A percentile compares a stretch with the other conserved stretches of the same genome.
phyloP scores from a whole-genome alignment of 768 basidiomycete genomes.

The Mycena metata region DNA sequence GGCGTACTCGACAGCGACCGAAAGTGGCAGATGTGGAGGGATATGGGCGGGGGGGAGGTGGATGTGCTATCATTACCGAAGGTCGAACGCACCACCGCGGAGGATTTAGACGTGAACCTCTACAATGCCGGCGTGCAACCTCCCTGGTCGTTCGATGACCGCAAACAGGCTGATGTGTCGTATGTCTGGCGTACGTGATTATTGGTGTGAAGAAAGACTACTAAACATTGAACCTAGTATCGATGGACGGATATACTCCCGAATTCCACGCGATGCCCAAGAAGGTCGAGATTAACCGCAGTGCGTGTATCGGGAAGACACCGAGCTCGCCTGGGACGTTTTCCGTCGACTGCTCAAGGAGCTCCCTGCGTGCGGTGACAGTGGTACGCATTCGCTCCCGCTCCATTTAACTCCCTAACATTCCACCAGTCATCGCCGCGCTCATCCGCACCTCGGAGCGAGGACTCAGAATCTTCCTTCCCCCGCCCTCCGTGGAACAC shows the following conservation, averaged over 20 bases:
- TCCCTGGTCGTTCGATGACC: not conserved
- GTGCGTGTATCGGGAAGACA: constrained; percentile 13
- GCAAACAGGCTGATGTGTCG: constrained; percentile 10
- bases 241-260: constrained; percentile 32
- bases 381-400: constrained; percentile 6
- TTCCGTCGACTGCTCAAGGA: constrained; percentile 24
- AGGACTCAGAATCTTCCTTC: constrained; percentile 37
- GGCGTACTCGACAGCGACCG: not conserved
- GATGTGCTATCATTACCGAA: not conserved
- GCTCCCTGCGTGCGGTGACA: constrained; percentile 19
- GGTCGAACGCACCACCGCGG: constrained; percentile 16
- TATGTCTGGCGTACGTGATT: constrained; percentile 26
- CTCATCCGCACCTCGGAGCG: constrained; percentile 26
- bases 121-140: constrained; percentile 30
- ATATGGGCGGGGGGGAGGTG: constrained; percentile 44
- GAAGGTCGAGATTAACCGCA: not conserved
- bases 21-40: constrained; percentile 48
- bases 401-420: not conserved
- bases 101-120: constrained; percentile 35
- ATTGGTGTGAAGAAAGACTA: too few relatives aligned
- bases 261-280: not conserved
- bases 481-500: constrained; percentile 2
- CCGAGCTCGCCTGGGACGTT: constrained; percentile 27
- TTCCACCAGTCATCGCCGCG: constrained; percentile 28
- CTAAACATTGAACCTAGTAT: too few relatives aligned